Evolutionary conservation across 495 filamentous ascomycete species (phyloP).

Genomic region (Choiromyces venosus): DNA sequence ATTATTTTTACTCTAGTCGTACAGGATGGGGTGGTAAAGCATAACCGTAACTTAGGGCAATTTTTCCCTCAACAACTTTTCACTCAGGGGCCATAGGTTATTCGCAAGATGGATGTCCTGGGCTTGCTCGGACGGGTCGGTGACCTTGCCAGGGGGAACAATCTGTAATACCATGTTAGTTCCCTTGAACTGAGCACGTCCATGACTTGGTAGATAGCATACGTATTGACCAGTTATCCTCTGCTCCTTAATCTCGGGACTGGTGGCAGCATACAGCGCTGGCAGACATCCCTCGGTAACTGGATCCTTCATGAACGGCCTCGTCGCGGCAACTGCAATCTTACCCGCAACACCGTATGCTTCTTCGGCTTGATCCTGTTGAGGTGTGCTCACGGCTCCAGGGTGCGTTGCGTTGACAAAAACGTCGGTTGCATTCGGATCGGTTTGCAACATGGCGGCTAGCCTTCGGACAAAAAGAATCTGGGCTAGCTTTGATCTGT

Average conservation of each 20-base stretch:
- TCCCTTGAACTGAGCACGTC: background rate
- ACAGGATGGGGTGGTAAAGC: background rate
- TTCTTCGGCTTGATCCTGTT: slow-evolving; percentile 52
- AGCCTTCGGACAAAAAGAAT: slow-evolving; percentile 49
- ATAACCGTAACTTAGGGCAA: slow-evolving; percentile 10
- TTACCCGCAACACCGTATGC: slow-evolving; percentile 50
- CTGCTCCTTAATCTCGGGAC: slow-evolving; percentile 46
- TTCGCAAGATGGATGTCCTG: slow-evolving; percentile 44
- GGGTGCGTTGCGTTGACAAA: slow-evolving; percentile 52
- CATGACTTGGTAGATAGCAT: background rate
- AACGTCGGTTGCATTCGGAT: slow-evolving; percentile 33
- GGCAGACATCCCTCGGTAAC: slow-evolving; percentile 49
- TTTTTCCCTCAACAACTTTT: slow-evolving; percentile 45
- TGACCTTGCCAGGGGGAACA: slow-evolving; percentile 51
- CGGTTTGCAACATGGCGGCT: slow-evolving; percentile 35
- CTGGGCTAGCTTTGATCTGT: slow-evolving; percentile 53
- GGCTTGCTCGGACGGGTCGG: slow-evolving; percentile 45
- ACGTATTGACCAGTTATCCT: slow-evolving; percentile 51
- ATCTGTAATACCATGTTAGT: slow-evolving; percentile 39
- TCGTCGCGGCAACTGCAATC: slow-evolving; percentile 42
- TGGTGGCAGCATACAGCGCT: slow-evolving; percentile 50
- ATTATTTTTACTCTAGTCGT: background rate
- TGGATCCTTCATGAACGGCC: slow-evolving; percentile 52
- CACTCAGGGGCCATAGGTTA: slow-evolving; percentile 46
- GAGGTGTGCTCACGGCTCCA: slow-evolving; percentile 49